Evolutionary conservation across 2,329 filamentous ascomycete genomes (phyloP), one percentile per base, ranked within the genome.

Genomic region (Neoscytalidium dimidiatum): DNA sequence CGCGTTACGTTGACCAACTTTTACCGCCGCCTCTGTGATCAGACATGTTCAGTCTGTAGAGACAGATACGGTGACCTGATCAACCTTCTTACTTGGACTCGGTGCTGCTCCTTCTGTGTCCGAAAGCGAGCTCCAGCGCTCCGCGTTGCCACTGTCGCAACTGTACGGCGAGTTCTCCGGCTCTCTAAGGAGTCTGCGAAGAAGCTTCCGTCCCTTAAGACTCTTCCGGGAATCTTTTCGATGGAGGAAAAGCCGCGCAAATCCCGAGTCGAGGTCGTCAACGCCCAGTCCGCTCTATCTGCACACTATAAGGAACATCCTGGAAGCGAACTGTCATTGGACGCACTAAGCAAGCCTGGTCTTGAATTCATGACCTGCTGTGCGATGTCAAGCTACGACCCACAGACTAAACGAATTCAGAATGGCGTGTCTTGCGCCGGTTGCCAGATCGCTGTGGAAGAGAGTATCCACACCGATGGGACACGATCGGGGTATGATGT

Each of bases 171-270:
- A n/a, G n/a, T n/a, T n/a, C 49, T 29, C n/a, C 13, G 26, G 7
- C 26, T 33, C 3, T 53, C 28, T 5, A 31, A 53, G 28, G 4
- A 13, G 19, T 31, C 21, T 19, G 2, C 28, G 23, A 31, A 31
- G 49, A 31, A 29, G 23, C 49, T 53, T 53, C 26, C 26, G 62
- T 67, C 69, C 51, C 72, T 77, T 67, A 72, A 69, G 53, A 74
- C 71, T 49, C 67, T 75, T 46, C 72, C 70, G 60, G 72, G 71
- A 31, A 69, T 66, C 64, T 64, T 73, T 67, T 62, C 67, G 19
- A 70, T 72, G 69, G 29, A 71, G 2, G 66, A 72, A 64, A 65
- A 46, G 46, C 19, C 38, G 21, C 38, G 64, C 35, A 69, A 69
- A 64, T 66, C 67, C 19, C 66, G 69, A 29, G 57, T 66, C 57